phyloP scores from a whole-genome alignment of 2,329 filamentous ascomycete genomes.

The Arachnomyces sp. region DNA sequence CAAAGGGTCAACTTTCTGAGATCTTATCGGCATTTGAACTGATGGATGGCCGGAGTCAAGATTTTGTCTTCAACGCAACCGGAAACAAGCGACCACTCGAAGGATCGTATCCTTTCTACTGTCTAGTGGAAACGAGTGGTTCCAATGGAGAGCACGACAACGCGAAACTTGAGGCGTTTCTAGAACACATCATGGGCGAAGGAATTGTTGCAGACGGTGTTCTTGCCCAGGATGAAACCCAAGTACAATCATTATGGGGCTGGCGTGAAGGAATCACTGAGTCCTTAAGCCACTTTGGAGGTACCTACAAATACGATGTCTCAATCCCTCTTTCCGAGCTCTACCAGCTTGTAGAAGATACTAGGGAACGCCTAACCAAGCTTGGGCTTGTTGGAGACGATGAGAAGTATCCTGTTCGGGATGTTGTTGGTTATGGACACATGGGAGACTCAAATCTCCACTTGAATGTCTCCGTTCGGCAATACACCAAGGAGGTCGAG shows the following conservation, averaged over 20 bases:
- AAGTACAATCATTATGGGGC: constrained; percentile 75
- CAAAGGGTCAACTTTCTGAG: constrained; percentile 83
- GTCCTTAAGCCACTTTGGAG: constrained; percentile 79
- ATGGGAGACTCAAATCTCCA: constrained; percentile 98
- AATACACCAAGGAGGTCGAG: constrained; percentile 83
- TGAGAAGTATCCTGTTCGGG: constrained; percentile 69
- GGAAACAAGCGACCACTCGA: constrained; percentile 75
- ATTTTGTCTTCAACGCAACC: constrained; percentile 65
- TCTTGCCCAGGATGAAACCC: constrained; percentile 86
- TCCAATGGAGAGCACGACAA: constrained; percentile 90
- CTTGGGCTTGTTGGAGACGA: constrained; percentile 72
- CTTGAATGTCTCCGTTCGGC: constrained; percentile 75
- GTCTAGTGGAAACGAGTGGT: constrained; percentile 90
- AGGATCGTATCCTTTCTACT: constrained; percentile 85
- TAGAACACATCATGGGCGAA: constrained; percentile 84
- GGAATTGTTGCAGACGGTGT: constrained; percentile 86
- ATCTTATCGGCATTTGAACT: constrained; percentile 96
- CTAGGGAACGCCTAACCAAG: constrained; percentile 61
- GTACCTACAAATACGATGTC: constrained; percentile 97
- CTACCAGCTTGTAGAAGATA: constrained; percentile 84
- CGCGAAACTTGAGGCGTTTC: constrained; percentile 81
- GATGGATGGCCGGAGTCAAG: constrained; percentile 82
- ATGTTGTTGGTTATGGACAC: constrained; percentile 93
- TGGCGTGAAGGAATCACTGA: constrained; percentile 94
- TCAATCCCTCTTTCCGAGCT: constrained; percentile 85